A percentile compares a stretch with the other conserved stretches of the same genome.
phyloP scores from a whole-genome alignment of 1,284 basidiomycete genomes.

The Puccinia triticina region DNA sequence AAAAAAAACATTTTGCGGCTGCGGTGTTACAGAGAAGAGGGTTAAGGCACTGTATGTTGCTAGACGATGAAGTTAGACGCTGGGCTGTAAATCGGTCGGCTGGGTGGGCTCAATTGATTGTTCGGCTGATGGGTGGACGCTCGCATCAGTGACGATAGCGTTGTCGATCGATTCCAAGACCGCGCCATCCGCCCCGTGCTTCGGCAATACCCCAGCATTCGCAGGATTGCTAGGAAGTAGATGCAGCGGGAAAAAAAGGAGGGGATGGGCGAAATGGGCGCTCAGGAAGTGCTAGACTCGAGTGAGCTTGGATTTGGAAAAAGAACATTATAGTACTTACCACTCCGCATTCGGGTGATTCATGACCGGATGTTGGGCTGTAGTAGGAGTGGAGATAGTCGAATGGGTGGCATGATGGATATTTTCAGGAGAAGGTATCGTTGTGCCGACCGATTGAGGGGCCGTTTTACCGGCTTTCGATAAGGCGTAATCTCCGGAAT shows the following conservation, averaged over 20 bases:
- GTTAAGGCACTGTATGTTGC: too few species aligned
- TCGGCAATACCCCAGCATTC: slow-evolving; percentile 9
- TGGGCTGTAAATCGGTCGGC: slow-evolving; percentile 13
- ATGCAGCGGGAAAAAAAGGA: neutral
- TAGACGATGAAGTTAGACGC: too few species aligned
- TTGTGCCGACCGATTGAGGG: slow-evolving; percentile 83
- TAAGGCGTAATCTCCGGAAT: slow-evolving; percentile 94
- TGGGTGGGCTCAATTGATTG: slow-evolving; percentile 18
- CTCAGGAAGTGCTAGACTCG: neutral
- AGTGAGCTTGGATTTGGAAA: neutral
- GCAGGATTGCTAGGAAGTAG: neutral
- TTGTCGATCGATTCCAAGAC: slow-evolving; percentile 20
- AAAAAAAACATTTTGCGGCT: too few species aligned
- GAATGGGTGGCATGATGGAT: slow-evolving; percentile 59
- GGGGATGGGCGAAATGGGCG: neutral
- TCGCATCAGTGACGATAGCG: slow-evolving; percentile 13
- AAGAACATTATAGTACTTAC: neutral
- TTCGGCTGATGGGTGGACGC: neutral
- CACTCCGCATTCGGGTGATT: slow-evolving; percentile 11
- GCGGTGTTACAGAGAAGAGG: too few species aligned
- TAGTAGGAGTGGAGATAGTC: slow-evolving; percentile 33
- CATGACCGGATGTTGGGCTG: neutral
- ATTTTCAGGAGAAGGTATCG: slow-evolving; percentile 85
- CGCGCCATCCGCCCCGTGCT: neutral
- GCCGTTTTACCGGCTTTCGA: slow-evolving; percentile 90